Evolutionary conservation across 2,329 filamentous ascomycete species (phyloP), one percentile per base, ranked within the genome.

Genomic region (Monosporascus cannonballus): DNA sequence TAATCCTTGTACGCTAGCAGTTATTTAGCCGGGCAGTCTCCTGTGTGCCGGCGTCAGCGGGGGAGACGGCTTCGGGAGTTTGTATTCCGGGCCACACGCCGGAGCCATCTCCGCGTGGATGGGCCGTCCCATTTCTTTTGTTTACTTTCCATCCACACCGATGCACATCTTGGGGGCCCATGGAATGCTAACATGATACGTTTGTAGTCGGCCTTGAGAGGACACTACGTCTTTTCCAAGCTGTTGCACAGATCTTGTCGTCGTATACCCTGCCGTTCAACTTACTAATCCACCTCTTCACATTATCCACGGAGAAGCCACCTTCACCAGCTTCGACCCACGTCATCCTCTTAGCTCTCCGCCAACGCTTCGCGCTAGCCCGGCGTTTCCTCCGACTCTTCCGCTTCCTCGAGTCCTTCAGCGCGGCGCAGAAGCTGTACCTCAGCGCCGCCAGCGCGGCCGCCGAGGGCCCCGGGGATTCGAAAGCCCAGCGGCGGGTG

Each of bases 351-450:
- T 46, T 60, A 1, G 57, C 52, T 14, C 60, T 81, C 18, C 70
- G 71, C 54, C 56, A 62, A 45, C 72, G 71, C 39, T 62, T 83
- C 51, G 76, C 73, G 56, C 62, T 80, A 44, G 69, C 71, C 18
- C 76, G 87, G 38, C 80, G 86, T 22, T 84, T 81, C 68, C 77
- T 90, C 64, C 82, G 87, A 14, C 72, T 87, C 53, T 86, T 89
- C 65, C 83, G 84, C 61, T 89, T 86, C 64, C 69, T 87, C 50
- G 81, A 83, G 46, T 76, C 75, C 48, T 85, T 88, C 59, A 64
- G 72, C 24, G 65, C 71, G 2, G 80, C 83, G 1, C 77, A 75
- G 63, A 62, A 64, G 3, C 62, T 73, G 30, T 80, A 74, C 59
- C 42, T 47, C 2, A 51, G 58, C 20, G 39, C 61, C 54, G 51